These are phyloP conservation scores for Arthrobotrys musiformis DNA, from an alignment of 2,329 filamentous ascomycete genomes.

Conservation along the genomic window DNA sequence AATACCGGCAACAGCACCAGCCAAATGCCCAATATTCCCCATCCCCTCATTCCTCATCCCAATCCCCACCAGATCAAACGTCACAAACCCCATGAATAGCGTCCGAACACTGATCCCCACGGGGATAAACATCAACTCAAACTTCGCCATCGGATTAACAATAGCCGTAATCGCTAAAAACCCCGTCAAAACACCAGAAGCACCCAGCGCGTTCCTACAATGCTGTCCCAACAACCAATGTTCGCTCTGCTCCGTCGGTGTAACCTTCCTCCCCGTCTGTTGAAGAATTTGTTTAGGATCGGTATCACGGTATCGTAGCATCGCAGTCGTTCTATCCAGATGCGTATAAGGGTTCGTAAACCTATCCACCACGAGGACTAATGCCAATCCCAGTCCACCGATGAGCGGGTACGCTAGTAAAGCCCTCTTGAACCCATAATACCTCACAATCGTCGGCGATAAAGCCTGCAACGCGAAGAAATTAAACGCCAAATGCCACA, in stretches of 20 bases:
- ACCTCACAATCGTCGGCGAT: conserved; percentile 35
- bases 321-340: neutral
- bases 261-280: neutral
- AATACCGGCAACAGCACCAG: conserved; percentile 27
- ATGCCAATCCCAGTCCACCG: neutral
- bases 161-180: conserved; percentile 42
- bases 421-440: conserved; percentile 34
- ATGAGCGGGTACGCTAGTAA: conserved; percentile 18
- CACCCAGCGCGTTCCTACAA: conserved; percentile 24
- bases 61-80: conserved; percentile 25
- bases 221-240: conserved; percentile 39
- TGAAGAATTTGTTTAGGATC: neutral
- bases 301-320: conserved; percentile 3
- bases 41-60: conserved; percentile 21
- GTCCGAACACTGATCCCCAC: conserved; percentile 45
- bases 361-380: conserved; percentile 1
- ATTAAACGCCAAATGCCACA: conserved; percentile 45
- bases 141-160: conserved; percentile 46
- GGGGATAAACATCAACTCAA: conserved; percentile 54
- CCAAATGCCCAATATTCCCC: conserved; percentile 43
- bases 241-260: conserved; percentile 19
- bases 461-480: conserved; percentile 48
- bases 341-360: conserved; percentile 29
- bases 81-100: conserved; percentile 37
- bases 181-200: conserved; percentile 24